A percentile compares a stretch with the other conserved stretches of the same genome.
Conservation (phyloP, 2,329 filamentous ascomycete genomes). For the Incumbomyces lentus region DNA sequence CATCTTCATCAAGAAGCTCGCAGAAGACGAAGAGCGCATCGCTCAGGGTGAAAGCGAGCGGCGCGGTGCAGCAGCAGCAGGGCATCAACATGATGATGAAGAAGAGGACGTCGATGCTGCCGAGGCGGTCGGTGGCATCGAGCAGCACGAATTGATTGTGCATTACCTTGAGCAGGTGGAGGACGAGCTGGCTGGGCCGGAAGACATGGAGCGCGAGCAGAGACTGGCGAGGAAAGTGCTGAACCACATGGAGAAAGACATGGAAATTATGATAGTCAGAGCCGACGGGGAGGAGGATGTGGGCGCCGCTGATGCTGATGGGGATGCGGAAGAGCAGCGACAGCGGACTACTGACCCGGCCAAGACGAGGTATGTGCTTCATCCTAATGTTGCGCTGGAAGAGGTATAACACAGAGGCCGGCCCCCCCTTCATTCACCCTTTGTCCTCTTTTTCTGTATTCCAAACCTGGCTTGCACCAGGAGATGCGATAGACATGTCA, state of each 20-base stretch:
- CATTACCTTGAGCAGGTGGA: conserved; percentile 95
- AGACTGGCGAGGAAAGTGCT: conserved; percentile 71
- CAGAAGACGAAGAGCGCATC: conserved; percentile 59
- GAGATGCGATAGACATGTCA: too few relatives aligned
- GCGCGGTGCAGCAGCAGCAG: background rate
- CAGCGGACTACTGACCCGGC: background rate
- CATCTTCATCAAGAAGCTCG: conserved; percentile 69
- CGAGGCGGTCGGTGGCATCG: conserved; percentile 49
- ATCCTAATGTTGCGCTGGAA: conserved; percentile 6
- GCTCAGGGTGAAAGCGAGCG: conserved; percentile 49
- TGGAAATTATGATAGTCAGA: conserved; percentile 3
- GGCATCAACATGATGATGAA: background rate
- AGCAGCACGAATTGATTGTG: conserved; percentile 66
- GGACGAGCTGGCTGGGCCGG: conserved; percentile 66
- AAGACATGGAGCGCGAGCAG: conserved; percentile 68
- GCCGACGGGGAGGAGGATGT: background rate
- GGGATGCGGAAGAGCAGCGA: background rate
- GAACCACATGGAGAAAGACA: conserved; percentile 83
- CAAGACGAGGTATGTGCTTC: conserved; percentile 4
- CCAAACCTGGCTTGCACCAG: too few relatives aligned
- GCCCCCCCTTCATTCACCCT: too few relatives aligned
- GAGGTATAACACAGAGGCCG: background rate
- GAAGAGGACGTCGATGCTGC: background rate
- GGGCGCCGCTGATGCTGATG: background rate
- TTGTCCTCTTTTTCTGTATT: too few relatives aligned